Conservation (phyloP, 2,329 filamentous ascomycete genomes). For the Fusarium cicatricum region DNA sequence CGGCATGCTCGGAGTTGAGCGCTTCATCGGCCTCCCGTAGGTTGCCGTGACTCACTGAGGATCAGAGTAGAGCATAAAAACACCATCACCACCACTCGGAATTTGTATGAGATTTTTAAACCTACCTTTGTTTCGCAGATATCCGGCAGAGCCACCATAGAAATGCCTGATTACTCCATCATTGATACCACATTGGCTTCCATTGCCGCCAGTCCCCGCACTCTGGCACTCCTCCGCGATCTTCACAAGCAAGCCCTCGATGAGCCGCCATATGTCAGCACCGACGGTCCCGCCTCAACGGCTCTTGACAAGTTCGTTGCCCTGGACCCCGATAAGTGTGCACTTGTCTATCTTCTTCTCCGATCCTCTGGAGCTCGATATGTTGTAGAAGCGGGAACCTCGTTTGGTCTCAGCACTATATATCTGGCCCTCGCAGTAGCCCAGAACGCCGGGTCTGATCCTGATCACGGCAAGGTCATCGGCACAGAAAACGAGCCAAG, state of each 20-base stretch:
- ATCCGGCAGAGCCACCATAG: neutral
- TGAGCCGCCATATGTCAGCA: slow-evolving; percentile 44
- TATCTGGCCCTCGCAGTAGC: slow-evolving; percentile 67
- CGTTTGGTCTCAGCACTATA: slow-evolving; percentile 69
- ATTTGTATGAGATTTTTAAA: neutral
- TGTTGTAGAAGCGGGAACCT: slow-evolving; percentile 68
- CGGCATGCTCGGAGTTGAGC: neutral
- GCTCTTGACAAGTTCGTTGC: slow-evolving; percentile 64
- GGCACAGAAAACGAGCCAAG: slow-evolving; percentile 66
- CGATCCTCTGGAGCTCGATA: slow-evolving; percentile 57
- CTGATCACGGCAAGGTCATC: slow-evolving; percentile 54
- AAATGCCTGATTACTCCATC: slow-evolving; percentile 25
- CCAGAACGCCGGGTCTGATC: slow-evolving; percentile 50
- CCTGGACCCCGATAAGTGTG: slow-evolving; percentile 65
- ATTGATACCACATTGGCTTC: slow-evolving; percentile 45
- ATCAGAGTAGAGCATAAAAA: neutral
- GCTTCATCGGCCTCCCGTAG: neutral
- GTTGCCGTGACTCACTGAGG: neutral
- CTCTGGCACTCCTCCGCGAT: slow-evolving; percentile 41
- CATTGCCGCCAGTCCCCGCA: slow-evolving; percentile 39
- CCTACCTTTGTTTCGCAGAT: too few relatives aligned
- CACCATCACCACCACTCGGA: neutral
- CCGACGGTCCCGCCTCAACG: slow-evolving; percentile 25
- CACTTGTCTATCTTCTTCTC: slow-evolving; percentile 63
- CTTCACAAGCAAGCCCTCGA: slow-evolving; percentile 45